A percentile compares a stretch with the other conserved stretches of the same genome.
Conservation (phyloP, 352 stramenopile species). For the Phytopythium sindhum region DNA sequence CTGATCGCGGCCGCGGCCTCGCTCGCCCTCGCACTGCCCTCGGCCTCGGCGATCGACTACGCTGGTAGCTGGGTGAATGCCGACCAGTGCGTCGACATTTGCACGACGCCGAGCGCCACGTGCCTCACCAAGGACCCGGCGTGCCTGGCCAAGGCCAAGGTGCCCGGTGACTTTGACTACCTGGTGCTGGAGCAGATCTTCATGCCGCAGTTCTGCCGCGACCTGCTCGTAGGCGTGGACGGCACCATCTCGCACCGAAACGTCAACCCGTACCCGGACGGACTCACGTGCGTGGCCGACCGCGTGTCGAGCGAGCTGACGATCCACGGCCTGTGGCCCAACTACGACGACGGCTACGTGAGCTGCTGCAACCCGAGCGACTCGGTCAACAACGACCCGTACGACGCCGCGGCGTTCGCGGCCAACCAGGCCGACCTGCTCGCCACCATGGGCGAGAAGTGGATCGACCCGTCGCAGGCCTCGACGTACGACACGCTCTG, state of each 20-base stretch:
- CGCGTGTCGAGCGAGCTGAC: conserved; percentile 51
- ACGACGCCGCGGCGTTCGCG: conserved; percentile 41
- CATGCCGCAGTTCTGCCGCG: conserved; percentile 76
- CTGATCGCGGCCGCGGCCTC: conserved; percentile 7
- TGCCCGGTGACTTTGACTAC: conserved; percentile 72
- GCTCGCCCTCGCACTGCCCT: conserved; percentile 13
- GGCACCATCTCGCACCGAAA: conserved; percentile 81
- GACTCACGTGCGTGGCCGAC: conserved; percentile 39
- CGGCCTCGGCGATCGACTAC: conserved; percentile 42
- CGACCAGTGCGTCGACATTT: conserved; percentile 72
- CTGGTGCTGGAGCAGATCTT: conserved; percentile 77
- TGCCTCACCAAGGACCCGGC: conserved; percentile 48
- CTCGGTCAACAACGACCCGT: conserved; percentile 53
- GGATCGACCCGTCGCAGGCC: conserved; percentile 58
- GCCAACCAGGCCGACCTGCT: conserved; percentile 44
- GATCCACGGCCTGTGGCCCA: conserved; percentile 77
- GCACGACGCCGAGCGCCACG: conserved; percentile 51
- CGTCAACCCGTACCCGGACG: conserved; percentile 59
- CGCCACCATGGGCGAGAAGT: conserved; percentile 51
- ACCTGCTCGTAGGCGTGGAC: conserved; percentile 65
- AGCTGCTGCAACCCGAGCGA: conserved; percentile 69
- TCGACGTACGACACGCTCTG: conserved; percentile 60
- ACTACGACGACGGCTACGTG: conserved; percentile 73
- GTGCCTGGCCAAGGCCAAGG: conserved; percentile 60
- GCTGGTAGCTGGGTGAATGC: conserved; percentile 48